Base-by-base conservation (phyloP, 2,329 filamentous ascomycete genomes). In the Colletotrichum trifolii region DNA sequence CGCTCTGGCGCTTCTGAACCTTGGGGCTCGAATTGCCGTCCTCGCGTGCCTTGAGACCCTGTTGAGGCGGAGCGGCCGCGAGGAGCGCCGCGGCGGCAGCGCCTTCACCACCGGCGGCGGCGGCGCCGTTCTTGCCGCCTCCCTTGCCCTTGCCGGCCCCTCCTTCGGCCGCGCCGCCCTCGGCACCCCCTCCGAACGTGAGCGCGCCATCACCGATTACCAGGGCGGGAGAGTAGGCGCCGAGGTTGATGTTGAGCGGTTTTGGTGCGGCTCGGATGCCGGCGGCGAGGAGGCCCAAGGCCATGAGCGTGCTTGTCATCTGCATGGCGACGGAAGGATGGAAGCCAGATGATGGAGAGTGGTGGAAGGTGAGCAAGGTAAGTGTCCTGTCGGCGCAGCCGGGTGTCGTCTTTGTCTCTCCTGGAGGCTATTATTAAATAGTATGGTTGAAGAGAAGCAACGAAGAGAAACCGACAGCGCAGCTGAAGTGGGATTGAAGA, bases 141-240 rank as follows among this genome's bases (percentile, higher is more conserved):
- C 48, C 61, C 33, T 50, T 15, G 49, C 49, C 55, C 3, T 50
- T 38, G 1, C 60, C 40, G 25, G 33, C 52, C 38, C 34, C 15
- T 55, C 36, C 62, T 25, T 50, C 70, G 68, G 43, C 71, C 62
- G 13, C 69, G 35, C 38, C 70, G 66, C 56, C 68, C 64, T 43
- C 36, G 42, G 50, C 67, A 17, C 71, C 71, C 9, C 80, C 80
- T 67, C 79, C 75, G 68, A 83, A 82, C 64, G 79, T 80, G 64
- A 83, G 81, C 69, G 81, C 80, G 75, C 81, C 81, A 75, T 78
- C 76, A 76, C 66, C 67, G 36, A 74, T 73, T 58, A 76, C 74
- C 70, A 76, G 63, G 40, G 74, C 74, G 55, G 74, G 74, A 17
- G 74, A 76, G 64, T 75, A 76, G 34, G 74, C 74, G 62, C 74